These are phyloP conservation scores for Mycena galopus DNA, from an alignment of 768 basidiomycete genomes.

Conservation along the genomic window DNA sequence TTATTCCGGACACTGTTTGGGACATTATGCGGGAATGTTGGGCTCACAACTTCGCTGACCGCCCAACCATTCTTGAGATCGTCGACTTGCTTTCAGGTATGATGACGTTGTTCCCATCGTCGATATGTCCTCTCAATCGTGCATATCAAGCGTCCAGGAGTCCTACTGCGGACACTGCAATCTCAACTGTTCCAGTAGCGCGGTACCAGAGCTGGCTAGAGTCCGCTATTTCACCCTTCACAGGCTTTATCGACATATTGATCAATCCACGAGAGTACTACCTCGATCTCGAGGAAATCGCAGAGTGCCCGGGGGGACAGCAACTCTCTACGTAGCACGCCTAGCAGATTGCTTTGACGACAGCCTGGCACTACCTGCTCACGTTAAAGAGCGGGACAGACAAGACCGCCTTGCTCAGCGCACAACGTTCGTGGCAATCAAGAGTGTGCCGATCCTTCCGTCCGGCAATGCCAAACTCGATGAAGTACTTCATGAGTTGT, in stretches of 20 bases:
- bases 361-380: background rate
- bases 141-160: conserved; percentile 16
- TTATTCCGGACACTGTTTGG: conserved; percentile 28
- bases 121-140: background rate
- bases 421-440: conserved; percentile 62
- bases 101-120: background rate
- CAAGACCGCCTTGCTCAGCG: background rate
- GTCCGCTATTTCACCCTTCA: conserved; percentile 50
- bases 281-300: conserved; percentile 63
- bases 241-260: conserved; percentile 53
- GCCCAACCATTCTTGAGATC: conserved; percentile 9
- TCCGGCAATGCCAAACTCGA: conserved; percentile 54
- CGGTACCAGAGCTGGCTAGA: conserved; percentile 52
- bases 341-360: background rate
- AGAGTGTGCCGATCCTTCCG: conserved; percentile 57
- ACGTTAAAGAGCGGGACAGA: conserved; percentile 6
- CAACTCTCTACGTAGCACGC: conserved; percentile 49
- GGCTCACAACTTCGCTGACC: conserved; percentile 22
- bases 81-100: background rate
- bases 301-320: conserved; percentile 67
- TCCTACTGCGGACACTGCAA: conserved; percentile 46
- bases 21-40: conserved; percentile 33
- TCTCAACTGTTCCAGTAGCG: conserved; percentile 46
- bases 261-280: conserved; percentile 57
- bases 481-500: conserved; percentile 60